Evolutionary conservation across 768 basidiomycete genomes (phyloP).

Genomic region (Leucocoprinus birnbaumii): DNA sequence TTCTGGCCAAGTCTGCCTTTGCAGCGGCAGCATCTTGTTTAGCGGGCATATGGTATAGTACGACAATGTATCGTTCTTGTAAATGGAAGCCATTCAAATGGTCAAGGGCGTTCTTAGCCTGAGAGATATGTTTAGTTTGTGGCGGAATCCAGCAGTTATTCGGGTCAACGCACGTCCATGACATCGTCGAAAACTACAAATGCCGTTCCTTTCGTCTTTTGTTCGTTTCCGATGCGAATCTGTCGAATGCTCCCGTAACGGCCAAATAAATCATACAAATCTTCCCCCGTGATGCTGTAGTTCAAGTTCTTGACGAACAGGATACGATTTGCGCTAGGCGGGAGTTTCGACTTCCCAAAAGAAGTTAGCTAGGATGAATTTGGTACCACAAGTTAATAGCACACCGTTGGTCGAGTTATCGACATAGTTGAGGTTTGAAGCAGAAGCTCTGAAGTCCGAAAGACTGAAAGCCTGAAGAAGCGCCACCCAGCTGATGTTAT

Average conservation of each 20-base stretch:
- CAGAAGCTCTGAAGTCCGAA: too few species aligned
- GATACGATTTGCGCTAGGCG: slow-evolving; percentile 88
- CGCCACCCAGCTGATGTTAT: background rate
- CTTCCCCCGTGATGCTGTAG: slow-evolving; percentile 90
- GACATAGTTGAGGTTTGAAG: slow-evolving; percentile 44
- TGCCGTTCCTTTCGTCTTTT: slow-evolving; percentile 93
- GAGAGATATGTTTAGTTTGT: slow-evolving; percentile 15
- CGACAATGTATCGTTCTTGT: slow-evolving; percentile 97
- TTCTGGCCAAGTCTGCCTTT: slow-evolving; percentile 86
- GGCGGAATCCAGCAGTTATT: background rate
- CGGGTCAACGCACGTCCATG: slow-evolving; percentile 72
- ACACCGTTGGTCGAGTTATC: slow-evolving; percentile 66
- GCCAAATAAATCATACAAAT: slow-evolving; percentile 95
- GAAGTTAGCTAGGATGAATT: background rate
- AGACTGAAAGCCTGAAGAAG: too few species aligned
- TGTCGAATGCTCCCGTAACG: slow-evolving; percentile 97
- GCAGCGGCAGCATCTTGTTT: slow-evolving; percentile 92
- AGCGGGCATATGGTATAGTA: slow-evolving; percentile 97
- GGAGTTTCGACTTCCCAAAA: slow-evolving; percentile 68
- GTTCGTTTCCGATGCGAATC: slow-evolving; percentile 88
- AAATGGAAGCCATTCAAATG: slow-evolving; percentile 98
- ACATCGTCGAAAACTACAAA: slow-evolving; percentile 97
- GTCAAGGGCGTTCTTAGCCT: slow-evolving; percentile 97
- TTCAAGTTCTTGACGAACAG: slow-evolving; percentile 93
- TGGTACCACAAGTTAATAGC: slow-evolving; percentile 16